Evolutionary conservation across 139 green algal species (phyloP).

Genomic region (Tetraselmis striata): DNA sequence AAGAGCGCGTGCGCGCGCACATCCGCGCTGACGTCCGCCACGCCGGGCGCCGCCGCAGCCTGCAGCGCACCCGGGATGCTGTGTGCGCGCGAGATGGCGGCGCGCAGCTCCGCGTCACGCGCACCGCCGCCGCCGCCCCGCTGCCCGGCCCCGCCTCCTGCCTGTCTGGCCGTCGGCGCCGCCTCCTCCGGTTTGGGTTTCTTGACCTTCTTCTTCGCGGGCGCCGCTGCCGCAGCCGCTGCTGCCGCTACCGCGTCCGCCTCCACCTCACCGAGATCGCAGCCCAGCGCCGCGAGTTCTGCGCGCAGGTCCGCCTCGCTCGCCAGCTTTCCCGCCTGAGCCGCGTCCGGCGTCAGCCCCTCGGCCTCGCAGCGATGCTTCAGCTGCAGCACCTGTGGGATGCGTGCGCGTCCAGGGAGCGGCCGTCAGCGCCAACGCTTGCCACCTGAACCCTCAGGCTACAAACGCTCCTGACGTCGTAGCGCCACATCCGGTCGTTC

Average conservation of each 20-base stretch:
- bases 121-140: not conserved
- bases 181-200: not conserved
- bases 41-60: too few relatives aligned
- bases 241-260: not conserved
- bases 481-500: too few relatives aligned
- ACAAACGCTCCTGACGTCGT: too few relatives aligned
- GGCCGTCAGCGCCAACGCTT: too few relatives aligned
- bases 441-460: too few relatives aligned
- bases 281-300: not conserved
- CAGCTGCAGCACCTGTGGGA: not conserved
- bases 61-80: not conserved
- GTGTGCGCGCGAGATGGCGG: not conserved
- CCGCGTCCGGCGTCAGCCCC: not conserved
- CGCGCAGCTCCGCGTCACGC: not conserved
- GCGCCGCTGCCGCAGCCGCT: not conserved
- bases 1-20: not conserved
- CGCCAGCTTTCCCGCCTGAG: not conserved
- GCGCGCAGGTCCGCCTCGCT: not conserved
- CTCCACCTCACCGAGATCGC: not conserved
- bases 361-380: not conserved
- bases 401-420: too few relatives aligned
- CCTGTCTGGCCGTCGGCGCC: not conserved
- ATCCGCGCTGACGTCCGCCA: not conserved
- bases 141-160: too few relatives aligned
- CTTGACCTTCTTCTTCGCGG: not conserved